phyloP scores from a whole-genome alignment of 495 filamentous ascomycete species.

The Aspergillus homomorphus region DNA sequence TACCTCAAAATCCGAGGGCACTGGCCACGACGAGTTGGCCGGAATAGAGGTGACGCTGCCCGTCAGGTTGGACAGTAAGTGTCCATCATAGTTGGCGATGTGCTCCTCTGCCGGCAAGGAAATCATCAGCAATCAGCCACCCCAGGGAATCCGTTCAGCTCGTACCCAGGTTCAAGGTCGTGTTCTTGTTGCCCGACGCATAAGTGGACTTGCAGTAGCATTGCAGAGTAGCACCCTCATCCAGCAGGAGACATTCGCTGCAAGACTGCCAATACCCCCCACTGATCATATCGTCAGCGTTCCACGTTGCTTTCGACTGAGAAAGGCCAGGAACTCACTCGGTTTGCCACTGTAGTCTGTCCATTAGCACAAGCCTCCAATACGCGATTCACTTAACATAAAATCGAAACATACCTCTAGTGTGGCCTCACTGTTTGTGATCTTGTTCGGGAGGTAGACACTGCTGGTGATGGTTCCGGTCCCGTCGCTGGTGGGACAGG shows the following conservation, averaged over 20 bases:
- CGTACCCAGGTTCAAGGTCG: neutral
- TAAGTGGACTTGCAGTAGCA: neutral
- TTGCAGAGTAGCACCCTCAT: neutral
- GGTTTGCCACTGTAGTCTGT: neutral
- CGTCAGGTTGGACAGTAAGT: slow-evolving; percentile 11
- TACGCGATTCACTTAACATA: too few relatives aligned
- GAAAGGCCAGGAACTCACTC: neutral
- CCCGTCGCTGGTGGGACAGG: slow-evolving; percentile 3
- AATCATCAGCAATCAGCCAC: neutral
- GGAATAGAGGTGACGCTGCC: slow-evolving; percentile 8
- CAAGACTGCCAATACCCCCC: neutral
- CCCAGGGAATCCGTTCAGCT: neutral
- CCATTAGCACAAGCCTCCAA: neutral
- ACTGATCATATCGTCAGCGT: neutral
- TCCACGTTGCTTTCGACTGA: neutral
- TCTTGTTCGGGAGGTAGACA: slow-evolving; percentile 5
- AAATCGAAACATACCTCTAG: neutral
- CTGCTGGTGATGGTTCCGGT: slow-evolving; percentile 6
- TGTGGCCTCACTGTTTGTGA: neutral
- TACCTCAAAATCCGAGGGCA: neutral
- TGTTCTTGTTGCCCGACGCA: neutral
- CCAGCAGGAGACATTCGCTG: neutral
- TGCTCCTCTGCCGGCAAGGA: slow-evolving; percentile 7
- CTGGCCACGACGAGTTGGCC: neutral
- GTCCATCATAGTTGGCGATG: slow-evolving; percentile 9